Evolutionary conservation across 169 alveolate genomes (phyloP), one percentile per base, ranked within the genome.

Genomic region (Plasmodium billcollinsi): DNA sequence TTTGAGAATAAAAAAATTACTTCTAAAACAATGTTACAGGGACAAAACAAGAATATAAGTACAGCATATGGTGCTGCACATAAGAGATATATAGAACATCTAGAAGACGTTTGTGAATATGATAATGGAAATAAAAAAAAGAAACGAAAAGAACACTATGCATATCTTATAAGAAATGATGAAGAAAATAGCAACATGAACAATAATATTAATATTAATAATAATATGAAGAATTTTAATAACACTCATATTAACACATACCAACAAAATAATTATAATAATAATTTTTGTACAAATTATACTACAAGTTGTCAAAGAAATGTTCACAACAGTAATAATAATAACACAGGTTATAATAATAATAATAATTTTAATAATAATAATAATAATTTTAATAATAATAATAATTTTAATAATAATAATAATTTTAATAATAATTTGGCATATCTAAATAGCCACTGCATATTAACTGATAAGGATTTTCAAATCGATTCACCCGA

Each of bases 401-500:
- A 1, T 2, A 59, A 7, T 21, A 43, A n/a, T 49, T 7, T 6
- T 3, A 20, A 61, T 21, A 24, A 59, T 52, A 43, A 73, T 20
- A 73, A 39, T 2, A 73, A 21, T n/a, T 5, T 21, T 52, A 15
- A 15, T 52, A 52, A 11, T 12, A 52, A 52, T 11, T n/a, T 52
- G 62, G 62, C 39, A 0, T 12, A 0, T 14, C n/a, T n/a, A 20
- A 65, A 76, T 58, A 76, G 61, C 8, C 49, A 43, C 11, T 76
- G 89, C 43, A 63, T 76, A 33, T 63, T 76, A 63, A 76, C 89
- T 14, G 89, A 76, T 43, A 63, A 76, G 33, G 89, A 76, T 65
- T 76, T 76, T 63, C 89, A 76, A 15, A 12, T 76, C 8, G 89
- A 76, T 78, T 78, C 89, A 1, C 89, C 89, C 12, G 89, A 65